Evolutionary conservation across 2,329 filamentous ascomycete genomes (phyloP).

Genomic region (Beauveria asiatica): DNA sequence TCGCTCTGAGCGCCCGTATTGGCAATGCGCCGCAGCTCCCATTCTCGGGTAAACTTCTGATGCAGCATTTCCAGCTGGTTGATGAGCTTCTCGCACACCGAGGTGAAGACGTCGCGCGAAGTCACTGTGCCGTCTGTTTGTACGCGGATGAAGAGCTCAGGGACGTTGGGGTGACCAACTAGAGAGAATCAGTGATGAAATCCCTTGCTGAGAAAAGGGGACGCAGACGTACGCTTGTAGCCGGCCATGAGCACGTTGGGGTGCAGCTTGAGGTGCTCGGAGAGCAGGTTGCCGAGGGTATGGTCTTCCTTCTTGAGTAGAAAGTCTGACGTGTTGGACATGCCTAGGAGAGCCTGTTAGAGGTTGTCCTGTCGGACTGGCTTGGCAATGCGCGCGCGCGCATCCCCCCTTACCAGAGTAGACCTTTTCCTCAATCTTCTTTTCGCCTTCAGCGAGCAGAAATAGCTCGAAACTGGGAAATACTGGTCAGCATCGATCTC

Average conservation of each 20-base stretch:
- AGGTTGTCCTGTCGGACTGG: not conserved
- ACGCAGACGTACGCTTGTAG: constrained; percentile 62
- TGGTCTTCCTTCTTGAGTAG: constrained; percentile 95
- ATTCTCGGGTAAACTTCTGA: constrained; percentile 87
- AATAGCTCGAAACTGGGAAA: constrained; percentile 79
- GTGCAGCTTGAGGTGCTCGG: constrained; percentile 76
- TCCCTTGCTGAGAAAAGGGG: not conserved
- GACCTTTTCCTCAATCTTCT: constrained; percentile 81
- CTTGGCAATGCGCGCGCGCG: not conserved
- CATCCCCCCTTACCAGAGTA: constrained; percentile 65
- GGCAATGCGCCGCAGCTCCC: constrained; percentile 79
- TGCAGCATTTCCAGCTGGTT: constrained; percentile 71
- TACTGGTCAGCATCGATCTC: constrained; percentile 13
- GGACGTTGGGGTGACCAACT: constrained; percentile 53
- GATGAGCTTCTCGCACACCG: constrained; percentile 74
- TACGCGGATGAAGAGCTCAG: constrained; percentile 63
- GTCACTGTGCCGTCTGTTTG: constrained; percentile 85
- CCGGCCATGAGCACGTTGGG: constrained; percentile 81
- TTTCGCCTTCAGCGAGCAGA: constrained; percentile 77
- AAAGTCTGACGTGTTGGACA: constrained; percentile 93
- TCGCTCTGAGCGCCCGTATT: constrained; percentile 51
- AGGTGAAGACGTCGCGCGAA: constrained; percentile 80
- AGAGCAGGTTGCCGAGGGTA: constrained; percentile 84
- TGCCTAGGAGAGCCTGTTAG: constrained; percentile 38
- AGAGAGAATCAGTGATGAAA: constrained; percentile 15